phyloP scores from a whole-genome alignment of 495 filamentous ascomycete species.

The Usnea hakonensis region DNA sequence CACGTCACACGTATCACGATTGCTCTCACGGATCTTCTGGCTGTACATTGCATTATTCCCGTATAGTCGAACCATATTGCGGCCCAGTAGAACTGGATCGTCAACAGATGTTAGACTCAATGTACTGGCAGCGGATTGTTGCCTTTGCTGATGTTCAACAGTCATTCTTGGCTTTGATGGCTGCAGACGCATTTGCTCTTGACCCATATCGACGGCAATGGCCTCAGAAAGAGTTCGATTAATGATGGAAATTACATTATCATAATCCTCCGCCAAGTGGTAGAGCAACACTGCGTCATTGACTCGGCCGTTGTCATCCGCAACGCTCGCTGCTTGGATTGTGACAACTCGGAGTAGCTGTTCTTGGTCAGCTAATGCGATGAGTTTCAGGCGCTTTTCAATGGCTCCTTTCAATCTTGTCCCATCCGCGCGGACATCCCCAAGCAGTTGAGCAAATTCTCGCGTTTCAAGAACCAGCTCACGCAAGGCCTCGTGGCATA shows the following conservation, averaged over 20 bases:
- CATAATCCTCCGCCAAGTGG: conserved; percentile 89
- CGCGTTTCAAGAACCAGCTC: conserved; percentile 90
- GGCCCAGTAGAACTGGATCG: conserved; percentile 70
- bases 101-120: conserved; percentile 80
- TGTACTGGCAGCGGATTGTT: conserved; percentile 44
- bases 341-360: conserved; percentile 84
- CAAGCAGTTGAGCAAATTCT: conserved; percentile 88
- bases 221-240: conserved; percentile 87
- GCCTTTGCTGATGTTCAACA: conserved; percentile 20
- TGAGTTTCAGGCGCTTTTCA: conserved; percentile 78
- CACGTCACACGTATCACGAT: conserved; percentile 60
- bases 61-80: conserved; percentile 75
- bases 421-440: conserved; percentile 80
- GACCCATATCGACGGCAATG: conserved; percentile 71
- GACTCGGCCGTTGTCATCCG: conserved; percentile 85
- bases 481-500: conserved; percentile 91
- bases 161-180: conserved; percentile 59
- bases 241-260: conserved; percentile 78
- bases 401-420: conserved; percentile 75
- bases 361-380: conserved; percentile 67
- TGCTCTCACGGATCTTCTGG: conserved; percentile 54
- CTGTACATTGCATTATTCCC: conserved; percentile 65
- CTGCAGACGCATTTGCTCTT: conserved; percentile 63
- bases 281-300: conserved; percentile 92
- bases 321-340: conserved; percentile 77